Conservation (phyloP, 2,329 filamentous ascomycete genomes). For the Aspergillus floridensis region DNA sequence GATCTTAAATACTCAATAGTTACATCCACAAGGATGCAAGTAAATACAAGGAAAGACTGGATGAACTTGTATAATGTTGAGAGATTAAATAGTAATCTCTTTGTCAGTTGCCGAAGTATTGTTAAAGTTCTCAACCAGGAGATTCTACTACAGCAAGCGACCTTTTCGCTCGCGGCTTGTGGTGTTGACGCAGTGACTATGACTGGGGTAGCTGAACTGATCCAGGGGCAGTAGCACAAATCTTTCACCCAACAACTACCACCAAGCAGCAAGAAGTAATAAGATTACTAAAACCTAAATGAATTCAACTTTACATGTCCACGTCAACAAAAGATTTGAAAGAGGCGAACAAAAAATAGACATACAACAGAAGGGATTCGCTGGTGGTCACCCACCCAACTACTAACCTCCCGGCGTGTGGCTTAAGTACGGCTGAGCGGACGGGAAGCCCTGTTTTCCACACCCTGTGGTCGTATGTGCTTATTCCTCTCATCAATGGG, state of each 20-base stretch:
- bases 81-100: not conserved
- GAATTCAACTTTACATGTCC: not conserved
- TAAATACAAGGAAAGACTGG: too few species aligned
- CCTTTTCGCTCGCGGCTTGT: not conserved
- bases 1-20: too few species aligned
- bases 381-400: not conserved
- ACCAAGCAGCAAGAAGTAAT: not conserved
- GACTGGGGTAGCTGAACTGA: not conserved
- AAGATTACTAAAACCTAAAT: not conserved
- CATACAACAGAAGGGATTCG: not conserved
- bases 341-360: too few species aligned
- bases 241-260: not conserved
- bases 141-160: not conserved
- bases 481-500: too few species aligned
- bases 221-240: not conserved
- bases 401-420: not conserved
- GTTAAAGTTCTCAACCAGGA: not conserved
- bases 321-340: not conserved
- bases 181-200: not conserved
- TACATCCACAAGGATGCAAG: too few species aligned
- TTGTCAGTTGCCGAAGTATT: not conserved
- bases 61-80: not conserved
- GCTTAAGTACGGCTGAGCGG: too few species aligned
- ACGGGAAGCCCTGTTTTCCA: too few species aligned
- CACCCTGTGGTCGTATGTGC: too few species aligned